A percentile compares a stretch with the other conserved stretches of the same genome.
Evolutionary conservation across 805 yeast species (phyloP).

Genomic region (Ascoidea asiatica): DNA sequence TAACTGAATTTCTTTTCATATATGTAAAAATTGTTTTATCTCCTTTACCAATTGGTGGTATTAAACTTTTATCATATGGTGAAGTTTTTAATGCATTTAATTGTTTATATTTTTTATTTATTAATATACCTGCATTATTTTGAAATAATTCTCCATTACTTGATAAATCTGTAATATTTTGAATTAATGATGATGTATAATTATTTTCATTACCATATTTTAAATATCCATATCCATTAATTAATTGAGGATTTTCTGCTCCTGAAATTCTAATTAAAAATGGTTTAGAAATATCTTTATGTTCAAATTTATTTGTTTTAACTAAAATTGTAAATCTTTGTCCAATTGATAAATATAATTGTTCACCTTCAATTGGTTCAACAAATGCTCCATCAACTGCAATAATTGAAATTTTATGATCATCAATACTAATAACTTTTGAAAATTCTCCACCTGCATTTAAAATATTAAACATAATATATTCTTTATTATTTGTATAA

Average conservation of each 20-base stretch:
- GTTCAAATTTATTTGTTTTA: constrained; percentile 13
- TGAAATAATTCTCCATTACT: constrained; percentile 13
- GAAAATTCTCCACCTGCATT: constrained; percentile 23
- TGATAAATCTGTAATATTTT: constrained; percentile 3
- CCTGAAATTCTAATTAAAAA: constrained; percentile 17
- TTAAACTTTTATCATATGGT: constrained; percentile 12
- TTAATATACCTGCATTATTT: constrained; percentile 14
- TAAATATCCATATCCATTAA: constrained; percentile 18
- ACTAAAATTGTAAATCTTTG: constrained; percentile 18
- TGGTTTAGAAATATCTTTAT: constrained; percentile 11
- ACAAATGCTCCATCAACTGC: constrained; percentile 22
- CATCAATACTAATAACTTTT: constrained; percentile 21
- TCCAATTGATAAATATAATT: constrained; percentile 20
- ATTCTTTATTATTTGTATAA: constrained; percentile 13
- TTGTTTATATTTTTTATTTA: no score
- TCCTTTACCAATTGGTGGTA: constrained; percentile 11
- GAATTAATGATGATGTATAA: background rate
- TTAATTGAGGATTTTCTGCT: constrained; percentile 16
- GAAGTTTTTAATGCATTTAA: no score
- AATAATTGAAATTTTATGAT: constrained; percentile 18
- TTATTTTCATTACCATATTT: constrained; percentile 12
- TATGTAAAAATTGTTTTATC: constrained; percentile 18
- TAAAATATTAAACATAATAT: constrained; percentile 18
- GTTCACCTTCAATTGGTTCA: constrained; percentile 15
- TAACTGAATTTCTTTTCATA: constrained; percentile 19